Conservation (phyloP, 2,329 filamentous ascomycete species). For the Moelleriella libera region DNA sequence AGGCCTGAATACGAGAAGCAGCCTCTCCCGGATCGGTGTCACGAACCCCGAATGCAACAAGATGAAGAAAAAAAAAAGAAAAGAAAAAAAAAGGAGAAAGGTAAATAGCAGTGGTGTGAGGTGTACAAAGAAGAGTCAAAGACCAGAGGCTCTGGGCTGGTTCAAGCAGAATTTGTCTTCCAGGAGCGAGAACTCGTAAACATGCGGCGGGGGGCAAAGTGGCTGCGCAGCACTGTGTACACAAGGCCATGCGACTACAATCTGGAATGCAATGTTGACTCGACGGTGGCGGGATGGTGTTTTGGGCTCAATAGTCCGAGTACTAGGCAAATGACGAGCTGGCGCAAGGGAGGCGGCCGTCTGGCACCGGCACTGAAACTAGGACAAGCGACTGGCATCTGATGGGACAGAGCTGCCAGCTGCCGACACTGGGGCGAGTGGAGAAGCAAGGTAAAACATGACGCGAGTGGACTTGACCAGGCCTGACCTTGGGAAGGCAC, state of each 20-base stretch:
- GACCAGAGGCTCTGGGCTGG: not conserved
- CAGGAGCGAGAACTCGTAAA: slow-evolving; percentile 1
- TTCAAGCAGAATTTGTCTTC: not conserved
- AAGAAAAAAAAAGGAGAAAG: not conserved
- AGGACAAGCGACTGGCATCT: slow-evolving; percentile 6
- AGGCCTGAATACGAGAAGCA: not conserved
- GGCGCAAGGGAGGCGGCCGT: slow-evolving; percentile 4
- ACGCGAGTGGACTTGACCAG: not conserved
- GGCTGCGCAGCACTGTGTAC: slow-evolving; percentile 1
- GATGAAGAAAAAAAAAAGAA: not conserved
- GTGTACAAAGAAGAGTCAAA: not conserved
- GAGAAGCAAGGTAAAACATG: not conserved
- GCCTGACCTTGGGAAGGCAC: not conserved
- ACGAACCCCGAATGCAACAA: not conserved
- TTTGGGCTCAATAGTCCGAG: slow-evolving; percentile 2
- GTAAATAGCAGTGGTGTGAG: not conserved
- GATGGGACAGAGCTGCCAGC: slow-evolving; percentile 3
- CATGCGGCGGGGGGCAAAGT: slow-evolving; percentile 2
- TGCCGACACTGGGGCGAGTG: slow-evolving; percentile 1
- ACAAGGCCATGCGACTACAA: not conserved
- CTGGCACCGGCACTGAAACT: slow-evolving; percentile 7
- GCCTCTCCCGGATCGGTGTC: not conserved
- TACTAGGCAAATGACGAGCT: slow-evolving; percentile 1
- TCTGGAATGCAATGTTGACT: slow-evolving; percentile 10
- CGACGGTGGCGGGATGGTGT: slow-evolving; percentile 5